phyloP scores from a whole-genome alignment of 2,329 filamentous ascomycete species.

The Hymenoscyphus fructigenus region DNA sequence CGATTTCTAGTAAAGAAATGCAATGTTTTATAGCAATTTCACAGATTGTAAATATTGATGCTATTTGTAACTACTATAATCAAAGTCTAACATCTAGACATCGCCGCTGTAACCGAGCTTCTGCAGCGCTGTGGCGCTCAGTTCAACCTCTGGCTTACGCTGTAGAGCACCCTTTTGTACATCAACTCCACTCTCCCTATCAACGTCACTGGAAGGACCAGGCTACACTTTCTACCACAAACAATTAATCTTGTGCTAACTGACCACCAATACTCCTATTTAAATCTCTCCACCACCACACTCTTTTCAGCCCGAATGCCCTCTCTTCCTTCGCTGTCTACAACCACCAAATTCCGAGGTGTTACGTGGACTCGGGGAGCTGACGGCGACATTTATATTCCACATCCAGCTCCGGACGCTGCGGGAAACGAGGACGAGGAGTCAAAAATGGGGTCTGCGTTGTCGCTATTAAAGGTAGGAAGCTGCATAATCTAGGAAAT shows the following conservation, averaged over 20 bases:
- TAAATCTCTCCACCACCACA: not conserved
- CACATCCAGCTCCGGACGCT: slow-evolving; percentile 34
- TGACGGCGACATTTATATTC: slow-evolving; percentile 29
- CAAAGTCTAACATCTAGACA: too few species aligned
- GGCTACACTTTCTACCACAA: not conserved
- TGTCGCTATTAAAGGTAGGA: slow-evolving; percentile 35
- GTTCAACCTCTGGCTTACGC: too few species aligned
- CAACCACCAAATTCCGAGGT: not conserved
- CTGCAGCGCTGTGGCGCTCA: too few species aligned
- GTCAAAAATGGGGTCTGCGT: slow-evolving; percentile 30
- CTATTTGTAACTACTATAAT: too few species aligned
- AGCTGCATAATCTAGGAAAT: not conserved
- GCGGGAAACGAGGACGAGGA: slow-evolving; percentile 32
- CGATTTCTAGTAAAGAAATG: too few species aligned
- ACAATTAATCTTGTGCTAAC: not conserved
- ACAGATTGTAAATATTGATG: too few species aligned
- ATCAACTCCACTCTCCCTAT: not conserved
- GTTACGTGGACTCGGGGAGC: slow-evolving; percentile 15
- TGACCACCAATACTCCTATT: not conserved
- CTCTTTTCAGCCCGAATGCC: slow-evolving; percentile 10
- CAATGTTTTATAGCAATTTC: too few species aligned
- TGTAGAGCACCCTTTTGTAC: not conserved
- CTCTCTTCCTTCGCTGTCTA: slow-evolving; percentile 14
- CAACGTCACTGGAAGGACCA: not conserved
- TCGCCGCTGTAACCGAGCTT: too few species aligned